phyloP scores from a whole-genome alignment of 1,284 basidiomycete genomes.

The Moniliophthora roreri region DNA sequence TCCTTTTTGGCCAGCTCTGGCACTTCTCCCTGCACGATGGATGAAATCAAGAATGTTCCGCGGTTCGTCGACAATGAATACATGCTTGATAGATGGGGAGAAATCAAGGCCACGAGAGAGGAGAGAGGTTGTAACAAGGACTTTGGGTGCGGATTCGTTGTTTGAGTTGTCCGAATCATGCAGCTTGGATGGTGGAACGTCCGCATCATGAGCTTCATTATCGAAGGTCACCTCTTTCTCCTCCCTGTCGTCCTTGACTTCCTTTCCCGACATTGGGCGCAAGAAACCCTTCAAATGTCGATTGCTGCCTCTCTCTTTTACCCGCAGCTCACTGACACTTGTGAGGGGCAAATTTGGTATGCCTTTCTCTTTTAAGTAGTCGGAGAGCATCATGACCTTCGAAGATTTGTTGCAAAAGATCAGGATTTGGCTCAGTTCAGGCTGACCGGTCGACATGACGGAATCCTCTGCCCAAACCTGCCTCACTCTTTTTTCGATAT shows the following conservation, averaged over 20 bases:
- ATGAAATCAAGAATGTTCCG: slow-evolving; percentile 88
- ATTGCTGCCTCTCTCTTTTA: slow-evolving; percentile 57
- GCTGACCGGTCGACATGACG: neutral
- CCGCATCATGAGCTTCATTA: neutral
- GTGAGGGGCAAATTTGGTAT: slow-evolving; percentile 64
- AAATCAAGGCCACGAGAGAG: slow-evolving; percentile 93
- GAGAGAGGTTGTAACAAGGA: slow-evolving; percentile 86
- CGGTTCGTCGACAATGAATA: slow-evolving; percentile 84
- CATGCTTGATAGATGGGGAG: slow-evolving; percentile 68
- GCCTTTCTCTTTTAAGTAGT: slow-evolving; percentile 57
- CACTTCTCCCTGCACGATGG: slow-evolving; percentile 84
- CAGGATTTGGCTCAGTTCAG: slow-evolving; percentile 58
- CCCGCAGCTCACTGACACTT: slow-evolving; percentile 52
- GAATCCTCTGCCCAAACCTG: slow-evolving; percentile 73
- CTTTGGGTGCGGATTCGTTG: slow-evolving; percentile 47
- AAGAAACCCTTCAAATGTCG: slow-evolving; percentile 75
- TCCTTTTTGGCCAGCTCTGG: slow-evolving; percentile 64
- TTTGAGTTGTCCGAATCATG: neutral
- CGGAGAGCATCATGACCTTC: slow-evolving; percentile 61
- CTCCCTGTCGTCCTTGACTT: slow-evolving; percentile 18
- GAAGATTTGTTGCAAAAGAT: slow-evolving; percentile 80
- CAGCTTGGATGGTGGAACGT: neutral
- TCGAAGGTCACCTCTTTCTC: slow-evolving; percentile 7
- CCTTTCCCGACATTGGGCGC: slow-evolving; percentile 25
- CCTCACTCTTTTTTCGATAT: slow-evolving; percentile 74